Base-by-base conservation (phyloP, 306 rosid species). In the Castanopsis chinensis region DNA sequence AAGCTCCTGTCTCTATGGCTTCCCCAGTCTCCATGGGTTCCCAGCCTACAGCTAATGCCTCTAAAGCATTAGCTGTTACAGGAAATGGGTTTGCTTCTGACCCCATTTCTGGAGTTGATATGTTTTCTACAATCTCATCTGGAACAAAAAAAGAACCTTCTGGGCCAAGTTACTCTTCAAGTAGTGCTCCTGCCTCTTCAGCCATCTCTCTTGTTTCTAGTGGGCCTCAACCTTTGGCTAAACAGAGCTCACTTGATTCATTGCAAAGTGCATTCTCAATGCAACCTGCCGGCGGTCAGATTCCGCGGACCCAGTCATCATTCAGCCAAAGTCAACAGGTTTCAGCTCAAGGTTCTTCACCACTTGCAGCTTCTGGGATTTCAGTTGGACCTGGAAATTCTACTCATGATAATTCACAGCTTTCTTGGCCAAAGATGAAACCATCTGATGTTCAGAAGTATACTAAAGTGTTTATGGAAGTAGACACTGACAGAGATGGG, bases 381-480 rank as follows among this genome's bases (percentile, higher is more conserved):
- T 70, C 93, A 54, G 89, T 53, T 81, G 97, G 91, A 68, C 72
- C 15, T 77, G 93, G 91, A 75, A 90, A 80, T 85, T 81, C 89
- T 73, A 78, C 63, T 64, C 77, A 91, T 55, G 93, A 90, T 71
- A 83, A 80, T 76, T 83, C 81, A 60, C 97, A 90, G 76, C 74
- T 55, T 85, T 49, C 94, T 52, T 95, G 99, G 99, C 99, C 97
- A 81, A 95, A 95, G 86, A 90, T 95, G 99, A 95, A 89, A 77
- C 97, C 93, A 81, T 81, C 96, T 80, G 97, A 95, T 85, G 92
- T 92, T 75, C 97, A 92, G 83, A 95, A 95, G 85, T 95, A 95
- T 80, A 74, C 86, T 1, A 92, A 91, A 84, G 99, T 95, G 70
- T 95, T 95, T 84, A 83, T 84, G 87, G 95, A 95, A 85, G 98